Evolutionary conservation across 805 yeast species (phyloP).

Genomic region (Kodamaea kaohsiungensis): DNA sequence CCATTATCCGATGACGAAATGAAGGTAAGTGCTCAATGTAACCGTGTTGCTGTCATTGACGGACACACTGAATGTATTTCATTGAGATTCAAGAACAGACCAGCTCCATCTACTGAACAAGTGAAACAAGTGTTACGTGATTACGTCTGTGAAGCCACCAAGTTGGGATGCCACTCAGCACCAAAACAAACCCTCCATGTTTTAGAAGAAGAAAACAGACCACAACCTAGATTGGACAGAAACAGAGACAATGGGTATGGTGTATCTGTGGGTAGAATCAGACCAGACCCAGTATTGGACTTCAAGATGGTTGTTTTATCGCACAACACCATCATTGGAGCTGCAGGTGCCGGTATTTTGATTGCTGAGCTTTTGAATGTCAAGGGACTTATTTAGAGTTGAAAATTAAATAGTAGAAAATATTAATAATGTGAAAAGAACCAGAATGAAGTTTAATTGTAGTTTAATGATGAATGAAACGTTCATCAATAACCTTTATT

Average conservation of each 20-base stretch:
- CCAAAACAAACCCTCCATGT: constrained; percentile 92
- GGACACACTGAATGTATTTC: constrained; percentile 98
- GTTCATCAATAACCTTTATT: too few species aligned
- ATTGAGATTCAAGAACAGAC: constrained; percentile 74
- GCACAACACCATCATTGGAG: constrained; percentile 96
- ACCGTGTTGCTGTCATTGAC: constrained; percentile 94
- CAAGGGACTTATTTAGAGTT: constrained; percentile 61
- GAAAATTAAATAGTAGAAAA: not conserved
- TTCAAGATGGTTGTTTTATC: constrained; percentile 96
- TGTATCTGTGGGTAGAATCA: constrained; percentile 90
- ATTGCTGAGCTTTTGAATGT: constrained; percentile 89
- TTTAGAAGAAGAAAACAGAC: constrained; percentile 88
- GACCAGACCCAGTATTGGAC: constrained; percentile 92
- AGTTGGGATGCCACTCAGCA: constrained; percentile 84
- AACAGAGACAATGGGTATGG: constrained; percentile 93
- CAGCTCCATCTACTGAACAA: constrained; percentile 82
- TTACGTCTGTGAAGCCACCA: constrained; percentile 81
- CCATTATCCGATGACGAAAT: constrained; percentile 67
- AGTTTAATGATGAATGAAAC: too few species aligned
- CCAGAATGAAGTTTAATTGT: too few species aligned
- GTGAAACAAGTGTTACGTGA: constrained; percentile 69
- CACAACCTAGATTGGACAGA: constrained; percentile 97
- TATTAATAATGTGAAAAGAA: not conserved
- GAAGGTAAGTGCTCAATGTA: constrained; percentile 93
- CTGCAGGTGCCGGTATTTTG: constrained; percentile 97